phyloP scores from a whole-genome alignment of 371 early-diverging fungal genomes.

The Rhizomucor pusillus region DNA sequence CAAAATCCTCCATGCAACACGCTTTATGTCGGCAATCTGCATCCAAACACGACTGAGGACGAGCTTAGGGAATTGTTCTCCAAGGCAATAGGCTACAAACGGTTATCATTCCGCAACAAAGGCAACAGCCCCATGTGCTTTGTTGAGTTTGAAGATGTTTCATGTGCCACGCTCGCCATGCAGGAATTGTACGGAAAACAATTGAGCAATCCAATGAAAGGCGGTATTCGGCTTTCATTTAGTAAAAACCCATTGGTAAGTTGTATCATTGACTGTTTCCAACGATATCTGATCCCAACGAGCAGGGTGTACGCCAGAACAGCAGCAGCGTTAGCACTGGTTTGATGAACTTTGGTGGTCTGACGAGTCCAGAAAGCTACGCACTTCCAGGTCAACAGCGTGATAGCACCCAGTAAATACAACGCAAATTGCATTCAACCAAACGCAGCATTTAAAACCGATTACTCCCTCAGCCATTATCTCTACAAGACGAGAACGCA shows the following conservation, averaged over 20 bases:
- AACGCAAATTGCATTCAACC: too few relatives aligned
- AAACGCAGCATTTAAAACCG: too few relatives aligned
- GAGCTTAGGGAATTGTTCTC: conserved; percentile 82
- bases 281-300: too few relatives aligned
- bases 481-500: too few relatives aligned
- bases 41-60: conserved; percentile 76
- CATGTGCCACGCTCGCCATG: conserved; percentile 83
- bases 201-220: conserved; percentile 81
- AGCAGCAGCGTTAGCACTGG: too few relatives aligned
- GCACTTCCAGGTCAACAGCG: too few relatives aligned
- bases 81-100: conserved; percentile 76
- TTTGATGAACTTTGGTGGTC: too few relatives aligned
- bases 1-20: conserved; percentile 97
- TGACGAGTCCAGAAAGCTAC: too few relatives aligned
- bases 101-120: conserved; percentile 81
- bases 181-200: conserved; percentile 76
- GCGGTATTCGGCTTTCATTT: conserved; percentile 89
- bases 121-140: conserved; percentile 88
- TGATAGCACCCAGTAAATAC: too few relatives aligned
- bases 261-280: not conserved
- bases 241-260: conserved; percentile 82
- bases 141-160: conserved; percentile 88
- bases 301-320: too few relatives aligned
- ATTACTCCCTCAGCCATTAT: too few relatives aligned
- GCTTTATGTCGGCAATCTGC: conserved; percentile 91